Base-by-base conservation (phyloP, 345 rosid genomes). In the Barbarea vulgaris region DNA sequence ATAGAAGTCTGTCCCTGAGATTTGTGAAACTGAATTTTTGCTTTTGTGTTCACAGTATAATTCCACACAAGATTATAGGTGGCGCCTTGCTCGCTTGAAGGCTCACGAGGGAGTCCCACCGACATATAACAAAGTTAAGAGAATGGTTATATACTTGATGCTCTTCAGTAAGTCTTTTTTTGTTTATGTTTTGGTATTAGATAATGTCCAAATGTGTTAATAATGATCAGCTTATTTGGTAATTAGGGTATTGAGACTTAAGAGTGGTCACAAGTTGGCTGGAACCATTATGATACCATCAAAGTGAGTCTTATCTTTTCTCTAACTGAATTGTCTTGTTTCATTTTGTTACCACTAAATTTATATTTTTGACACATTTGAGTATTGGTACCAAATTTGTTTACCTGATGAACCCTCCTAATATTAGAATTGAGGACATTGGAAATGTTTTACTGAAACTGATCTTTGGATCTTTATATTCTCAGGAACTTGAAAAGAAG, bases 131-230 rank as follows among this genome's bases (percentile, higher is more conserved):
- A 90, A 83, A 79, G 68, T 67, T 48, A 84, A 88, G 81, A 82
- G 89, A 70, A 90, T 88, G 91, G 90, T 90, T 28, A 81, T 87
- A 11, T 87, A 11, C 93, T 89, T 30, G 90, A 88, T 79, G 87
- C 93, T 28, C 87, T 88, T 27, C 84, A 88, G 88, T 88, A 50
- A 65, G 86, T 44, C n/a, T 6, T 17, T 17, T 52, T 39, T 19
- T 56, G 14, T 17, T 60, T 5, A 34, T 31, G 42, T 51, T 34
- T 10, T 7, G 31, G 34, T 17, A 9, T 0, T 24, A 19, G 15
- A 34, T 8, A 70, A 24, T 39, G 28, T 9, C 14, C 41, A 57
- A 3, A 10, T 18, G 3, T 57, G 42, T 33, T 17, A 19, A 59
- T 6, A n/a, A n/a, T n/a, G 47, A 21, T 9, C 3, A 65, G 31